Evolutionary conservation across 176 grass and related monocot genomes (phyloP).

Genomic region (Aegilops umbellulata): DNA sequence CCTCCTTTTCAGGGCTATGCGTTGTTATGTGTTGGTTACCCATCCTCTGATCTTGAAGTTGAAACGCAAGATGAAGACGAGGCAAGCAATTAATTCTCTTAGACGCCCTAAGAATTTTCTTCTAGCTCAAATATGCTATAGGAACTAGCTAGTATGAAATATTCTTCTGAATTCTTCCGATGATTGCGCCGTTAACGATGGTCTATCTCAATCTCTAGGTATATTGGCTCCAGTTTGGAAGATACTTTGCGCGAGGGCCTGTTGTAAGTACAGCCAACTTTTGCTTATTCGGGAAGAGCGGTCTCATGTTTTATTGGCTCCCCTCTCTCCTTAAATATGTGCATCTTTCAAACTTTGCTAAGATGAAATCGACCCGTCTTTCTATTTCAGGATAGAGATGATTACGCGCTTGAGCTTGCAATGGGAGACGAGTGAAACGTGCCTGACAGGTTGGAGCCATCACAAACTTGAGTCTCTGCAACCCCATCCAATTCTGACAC

Average conservation of each 20-base stretch:
- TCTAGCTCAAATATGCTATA: background rate
- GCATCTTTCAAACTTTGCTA: background rate
- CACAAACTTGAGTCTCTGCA: background rate
- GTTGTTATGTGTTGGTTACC: conserved; percentile 92
- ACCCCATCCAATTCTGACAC: conserved; percentile 2
- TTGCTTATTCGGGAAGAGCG: background rate
- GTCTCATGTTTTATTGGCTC: background rate
- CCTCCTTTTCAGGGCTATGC: conserved; percentile 78
- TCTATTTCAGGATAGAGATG: conserved; percentile 74
- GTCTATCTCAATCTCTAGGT: conserved; percentile 45
- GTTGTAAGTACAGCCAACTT: conserved; percentile 56
- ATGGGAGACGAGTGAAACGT: conserved; percentile 74
- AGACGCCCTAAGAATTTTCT: background rate
- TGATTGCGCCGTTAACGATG: conserved; percentile 7
- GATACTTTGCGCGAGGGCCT: conserved; percentile 94
- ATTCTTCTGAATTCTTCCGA: conserved; percentile 13
- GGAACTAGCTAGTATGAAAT: background rate
- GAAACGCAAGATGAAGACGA: conserved; percentile 99
- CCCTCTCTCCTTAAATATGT: background rate
- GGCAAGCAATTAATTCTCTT: conserved; percentile 38
- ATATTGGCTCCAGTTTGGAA: conserved; percentile 95
- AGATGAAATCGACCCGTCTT: background rate
- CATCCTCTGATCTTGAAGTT: conserved; percentile 80
- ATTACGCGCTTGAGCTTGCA: conserved; percentile 89
- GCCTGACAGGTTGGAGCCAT: conserved; percentile 12